Evolutionary conservation across 768 basidiomycete species (phyloP), one percentile per base, ranked within the genome.

Genomic region (Coprinellus micaceus): DNA sequence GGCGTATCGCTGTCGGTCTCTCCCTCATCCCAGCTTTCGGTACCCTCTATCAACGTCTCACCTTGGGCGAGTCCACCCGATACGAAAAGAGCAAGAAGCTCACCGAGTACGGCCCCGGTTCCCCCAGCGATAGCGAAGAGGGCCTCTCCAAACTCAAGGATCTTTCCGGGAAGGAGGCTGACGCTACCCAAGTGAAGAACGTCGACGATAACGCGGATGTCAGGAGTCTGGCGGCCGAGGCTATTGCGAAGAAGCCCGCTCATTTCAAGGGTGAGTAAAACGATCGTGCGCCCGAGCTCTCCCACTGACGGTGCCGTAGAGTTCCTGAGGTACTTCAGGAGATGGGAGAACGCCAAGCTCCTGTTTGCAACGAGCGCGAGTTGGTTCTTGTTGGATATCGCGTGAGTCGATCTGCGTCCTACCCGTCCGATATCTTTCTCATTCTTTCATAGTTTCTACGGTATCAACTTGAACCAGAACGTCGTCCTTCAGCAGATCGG

Each of bases 351-450:
- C 54, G 72, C 76, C 2, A 87, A 85, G 63, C 66, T 84, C 19
- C 72, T 92, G 11, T 72, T 91, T 43, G 89, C 84, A 10, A 91
- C 89, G 0, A 80, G 78, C 53, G 26, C 66, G 41, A 85, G 82
- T 60, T 91, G 90, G 90, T 89, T 91, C 73, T 64, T 91, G 22
- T 76, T 90, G 33, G 89, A 90, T 60, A 78, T 90, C 28, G 84
- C 88, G 80, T 86, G 62, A 33, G 49, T 51, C 5, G 13, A 17
- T 43, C 19, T 43, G 13, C n/a, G 13, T 43, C 15, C 5, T 19
- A 15, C 15, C n/a, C 19, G 7, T 9, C 19, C 40, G 40, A 43
- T 10, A 43, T 43, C 6, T 19, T 4, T 43, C 19, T 43, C 15
- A 7, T 19, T 17, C 50, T 17, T 21, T 19, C 33, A 0, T 52